Evolutionary conservation across 139 green algal species (phyloP).

Genomic region (Pleodorina starrii): DNA sequence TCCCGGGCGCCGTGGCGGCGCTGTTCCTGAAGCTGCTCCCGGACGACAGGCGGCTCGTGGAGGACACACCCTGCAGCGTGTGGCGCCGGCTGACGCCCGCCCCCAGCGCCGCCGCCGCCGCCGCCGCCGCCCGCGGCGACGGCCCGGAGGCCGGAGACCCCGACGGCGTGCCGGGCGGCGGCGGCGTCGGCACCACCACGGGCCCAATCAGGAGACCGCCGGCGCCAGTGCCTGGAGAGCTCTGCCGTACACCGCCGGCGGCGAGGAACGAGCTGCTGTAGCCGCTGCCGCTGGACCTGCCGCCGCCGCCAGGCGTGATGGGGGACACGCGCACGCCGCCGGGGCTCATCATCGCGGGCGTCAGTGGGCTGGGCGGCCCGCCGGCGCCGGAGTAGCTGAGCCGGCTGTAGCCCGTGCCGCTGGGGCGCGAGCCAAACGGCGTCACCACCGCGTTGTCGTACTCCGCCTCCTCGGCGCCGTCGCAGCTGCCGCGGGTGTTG

Average conservation of each 20-base stretch:
- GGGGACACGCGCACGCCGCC: background rate
- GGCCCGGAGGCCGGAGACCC: background rate
- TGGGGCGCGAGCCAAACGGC: background rate
- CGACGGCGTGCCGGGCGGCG: background rate
- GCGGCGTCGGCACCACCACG: constrained; percentile 9
- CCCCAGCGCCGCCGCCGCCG: background rate
- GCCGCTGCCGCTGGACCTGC: background rate
- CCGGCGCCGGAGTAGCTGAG: background rate
- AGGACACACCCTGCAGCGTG: background rate
- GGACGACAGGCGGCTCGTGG: background rate
- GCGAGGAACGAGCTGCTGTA: background rate
- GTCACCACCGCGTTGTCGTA: background rate
- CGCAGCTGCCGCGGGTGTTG: background rate
- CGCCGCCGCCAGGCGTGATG: background rate
- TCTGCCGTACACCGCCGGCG: background rate
- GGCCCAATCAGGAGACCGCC: constrained; percentile 9
- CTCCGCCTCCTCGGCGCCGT: background rate
- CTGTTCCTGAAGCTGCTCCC: no score
- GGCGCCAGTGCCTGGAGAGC: background rate
- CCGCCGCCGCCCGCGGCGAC: background rate
- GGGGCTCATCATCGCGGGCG: background rate
- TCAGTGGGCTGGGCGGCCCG: background rate
- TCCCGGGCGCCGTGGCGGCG: no score
- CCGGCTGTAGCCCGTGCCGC: background rate
- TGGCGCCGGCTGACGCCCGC: background rate